Base-by-base conservation (phyloP, 176 grass and related monocot species). In the Thalia dealbata region DNA sequence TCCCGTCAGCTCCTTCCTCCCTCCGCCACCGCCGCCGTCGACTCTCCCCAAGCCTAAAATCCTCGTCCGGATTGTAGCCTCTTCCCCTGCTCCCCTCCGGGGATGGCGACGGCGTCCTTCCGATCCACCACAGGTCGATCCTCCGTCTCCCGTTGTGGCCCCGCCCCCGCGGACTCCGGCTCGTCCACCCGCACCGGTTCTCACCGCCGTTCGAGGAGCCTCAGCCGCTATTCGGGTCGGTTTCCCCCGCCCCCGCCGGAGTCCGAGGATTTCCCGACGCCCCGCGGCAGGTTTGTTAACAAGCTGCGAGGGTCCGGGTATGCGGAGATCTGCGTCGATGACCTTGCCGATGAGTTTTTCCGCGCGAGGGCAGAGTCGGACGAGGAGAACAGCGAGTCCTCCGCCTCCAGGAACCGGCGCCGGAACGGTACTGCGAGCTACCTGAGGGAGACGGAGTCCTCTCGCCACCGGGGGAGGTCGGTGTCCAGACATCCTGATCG, bases 301-400 rank as follows among this genome's bases (percentile, higher is more conserved):
- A 93, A 91, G 85, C 28, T 30, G 56, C 79, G 65, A 25, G 77
- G 62, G 6, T 56, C 66, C 52, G 27, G 67, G 0, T 46, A 79
- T 2, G 87, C 85, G 26, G 90, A 88, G 52, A 56, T 95, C 86
- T 93, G 95, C 84, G 82, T 99, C 69, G 95, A 91, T 75, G 95
- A 99, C 86, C 87, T 99, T 35, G 95, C 88, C 8, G 88, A 99
- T 29, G 95, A 99, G 80, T 99, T 99, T 71, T 82, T 99, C 68
- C 83, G 83, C 8, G 90, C 90, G 61, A 75, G 95, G 80, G 95
- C 80, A 14, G 90, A 99, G 86, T 99, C 95, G 48, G 95, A 99
- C 22, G 90, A 69, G 67, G 90, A 69, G 67, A 87, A 93, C 66
- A 83, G 86, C 7, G 87, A 83, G 7, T 76, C 72, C 0, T 74